A percentile compares a stretch with the other conserved stretches of the same genome.
phyloP scores from a whole-genome alignment of 2,329 filamentous ascomycete species.

The Penicillium sp. region DNA sequence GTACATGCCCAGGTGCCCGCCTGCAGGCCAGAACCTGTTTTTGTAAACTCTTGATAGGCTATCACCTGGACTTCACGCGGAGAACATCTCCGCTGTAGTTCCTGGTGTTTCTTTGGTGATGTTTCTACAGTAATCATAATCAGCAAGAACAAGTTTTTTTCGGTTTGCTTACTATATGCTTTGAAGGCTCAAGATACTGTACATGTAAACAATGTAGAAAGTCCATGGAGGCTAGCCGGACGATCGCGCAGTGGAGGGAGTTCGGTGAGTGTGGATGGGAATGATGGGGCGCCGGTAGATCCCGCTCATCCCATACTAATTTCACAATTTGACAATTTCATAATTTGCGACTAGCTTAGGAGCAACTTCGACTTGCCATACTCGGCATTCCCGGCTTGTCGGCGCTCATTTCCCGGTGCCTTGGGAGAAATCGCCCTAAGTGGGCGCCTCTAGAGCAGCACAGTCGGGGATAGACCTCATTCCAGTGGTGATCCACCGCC shows the following conservation, averaged over 20 bases:
- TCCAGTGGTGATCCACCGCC: not conserved
- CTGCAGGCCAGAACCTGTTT: constrained; percentile 7
- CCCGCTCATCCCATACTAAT: not conserved
- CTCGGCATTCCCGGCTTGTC: constrained; percentile 1
- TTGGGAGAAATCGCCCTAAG: not conserved
- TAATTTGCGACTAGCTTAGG: too few relatives aligned
- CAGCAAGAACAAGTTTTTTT: too few relatives aligned
- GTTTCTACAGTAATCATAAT: too few relatives aligned
- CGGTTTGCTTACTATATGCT: too few relatives aligned
- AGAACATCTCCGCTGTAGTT: not conserved
- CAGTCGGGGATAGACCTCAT: not conserved
- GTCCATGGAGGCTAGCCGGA: not conserved
- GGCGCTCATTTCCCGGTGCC: not conserved
- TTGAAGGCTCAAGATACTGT: too few relatives aligned
- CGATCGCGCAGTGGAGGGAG: not conserved
- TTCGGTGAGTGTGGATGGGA: not conserved
- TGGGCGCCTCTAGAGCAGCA: not conserved
- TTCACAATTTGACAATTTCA: too few relatives aligned
- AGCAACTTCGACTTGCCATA: not conserved
- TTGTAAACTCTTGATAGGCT: not conserved
- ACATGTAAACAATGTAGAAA: too few relatives aligned
- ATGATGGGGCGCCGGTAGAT: constrained; percentile 9
- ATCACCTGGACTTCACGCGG: not conserved
- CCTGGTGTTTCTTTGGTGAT: too few relatives aligned
- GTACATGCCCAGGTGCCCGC: not conserved